phyloP scores from a whole-genome alignment of 108 stramenopile species.

The Cyclotella atomus region DNA sequence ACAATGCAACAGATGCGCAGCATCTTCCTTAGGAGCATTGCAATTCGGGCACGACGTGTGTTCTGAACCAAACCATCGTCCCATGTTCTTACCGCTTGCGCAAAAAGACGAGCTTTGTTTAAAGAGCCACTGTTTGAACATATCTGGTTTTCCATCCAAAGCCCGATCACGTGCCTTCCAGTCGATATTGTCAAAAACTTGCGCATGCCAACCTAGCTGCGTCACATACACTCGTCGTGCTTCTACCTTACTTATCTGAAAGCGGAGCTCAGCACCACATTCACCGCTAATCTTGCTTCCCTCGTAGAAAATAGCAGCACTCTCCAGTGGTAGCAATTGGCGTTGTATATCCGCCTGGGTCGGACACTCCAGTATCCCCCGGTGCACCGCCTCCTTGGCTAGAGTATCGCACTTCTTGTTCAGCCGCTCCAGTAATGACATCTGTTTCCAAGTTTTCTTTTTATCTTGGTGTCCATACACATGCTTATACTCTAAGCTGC shows the following conservation, averaged over 20 bases:
- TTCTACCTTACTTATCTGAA: background rate
- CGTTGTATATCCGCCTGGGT: no score
- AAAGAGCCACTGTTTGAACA: background rate
- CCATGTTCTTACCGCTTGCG: background rate
- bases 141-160: background rate
- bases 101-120: constrained; percentile 3
- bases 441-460: background rate
- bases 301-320: no score
- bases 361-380: no score
- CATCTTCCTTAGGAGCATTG: background rate
- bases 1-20: no score
- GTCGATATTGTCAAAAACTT: background rate
- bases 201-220: background rate
- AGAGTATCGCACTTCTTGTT: background rate
- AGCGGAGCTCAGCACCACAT: background rate
- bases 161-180: constrained; percentile 1
- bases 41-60: background rate
- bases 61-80: background rate
- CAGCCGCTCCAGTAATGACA: background rate
- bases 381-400: background rate
- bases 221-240: background rate
- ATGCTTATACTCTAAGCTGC: background rate
- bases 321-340: no score
- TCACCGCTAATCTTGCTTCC: background rate
- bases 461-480: constrained; percentile 5